Conservation (phyloP, 2,329 filamentous ascomycete species). For the Magnaporthiopsis incrustans region DNA sequence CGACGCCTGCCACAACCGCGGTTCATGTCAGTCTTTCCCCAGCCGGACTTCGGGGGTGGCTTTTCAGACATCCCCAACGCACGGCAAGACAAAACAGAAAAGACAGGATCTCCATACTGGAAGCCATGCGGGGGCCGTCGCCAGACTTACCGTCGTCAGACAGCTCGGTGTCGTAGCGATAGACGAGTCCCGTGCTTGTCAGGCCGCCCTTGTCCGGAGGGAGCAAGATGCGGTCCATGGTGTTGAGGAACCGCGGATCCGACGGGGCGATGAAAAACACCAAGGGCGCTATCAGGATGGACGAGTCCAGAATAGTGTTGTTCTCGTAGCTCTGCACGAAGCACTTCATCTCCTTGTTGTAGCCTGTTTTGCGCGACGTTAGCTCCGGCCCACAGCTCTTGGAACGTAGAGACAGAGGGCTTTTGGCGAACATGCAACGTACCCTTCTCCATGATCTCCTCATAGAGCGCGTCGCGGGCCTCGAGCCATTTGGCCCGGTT, state of each 20-base stretch:
- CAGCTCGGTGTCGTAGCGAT: constrained; percentile 62
- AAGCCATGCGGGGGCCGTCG: no score
- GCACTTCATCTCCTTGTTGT: constrained; percentile 59
- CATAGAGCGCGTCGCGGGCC: constrained; percentile 60
- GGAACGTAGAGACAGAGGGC: background rate
- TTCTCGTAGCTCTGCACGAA: constrained; percentile 74
- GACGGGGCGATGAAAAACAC: constrained; percentile 61
- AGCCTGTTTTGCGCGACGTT: constrained; percentile 35
- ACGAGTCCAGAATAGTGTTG: constrained; percentile 61
- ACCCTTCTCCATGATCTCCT: constrained; percentile 69
- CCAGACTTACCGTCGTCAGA: constrained; percentile 56
- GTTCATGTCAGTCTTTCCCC: constrained; percentile 8
- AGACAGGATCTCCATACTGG: no score
- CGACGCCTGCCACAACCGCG: constrained; percentile 45
- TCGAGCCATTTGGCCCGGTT: constrained; percentile 59
- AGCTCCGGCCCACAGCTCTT: background rate
- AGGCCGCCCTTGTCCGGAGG: constrained; percentile 68
- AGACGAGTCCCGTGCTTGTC: constrained; percentile 67
- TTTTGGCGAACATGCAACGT: constrained; percentile 3
- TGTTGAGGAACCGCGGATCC: constrained; percentile 66
- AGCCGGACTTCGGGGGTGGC: background rate
- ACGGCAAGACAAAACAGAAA: no score
- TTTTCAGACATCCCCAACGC: background rate
- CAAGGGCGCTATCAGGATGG: constrained; percentile 66
- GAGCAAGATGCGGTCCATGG: constrained; percentile 62